Conservation (phyloP, 495 filamentous ascomycete species). For the Penicillium salamii region DNA sequence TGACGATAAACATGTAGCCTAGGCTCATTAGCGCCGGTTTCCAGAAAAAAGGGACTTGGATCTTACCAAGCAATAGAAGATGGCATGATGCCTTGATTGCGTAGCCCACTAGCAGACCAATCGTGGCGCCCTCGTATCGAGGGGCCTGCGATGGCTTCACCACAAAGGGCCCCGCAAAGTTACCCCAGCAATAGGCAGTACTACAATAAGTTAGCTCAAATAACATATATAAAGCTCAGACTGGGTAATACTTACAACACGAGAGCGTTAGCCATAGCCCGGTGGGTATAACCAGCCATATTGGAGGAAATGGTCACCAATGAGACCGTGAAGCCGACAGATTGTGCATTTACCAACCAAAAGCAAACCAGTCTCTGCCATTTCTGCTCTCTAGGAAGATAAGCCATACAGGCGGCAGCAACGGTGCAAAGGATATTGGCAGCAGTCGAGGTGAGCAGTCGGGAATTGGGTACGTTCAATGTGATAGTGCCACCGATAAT, state of each 20-base stretch:
- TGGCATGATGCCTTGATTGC: constrained; percentile 5
- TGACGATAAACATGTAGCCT: constrained; percentile 6
- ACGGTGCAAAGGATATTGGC: constrained; percentile 8
- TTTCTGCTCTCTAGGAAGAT: constrained; percentile 1
- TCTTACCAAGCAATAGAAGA: background rate
- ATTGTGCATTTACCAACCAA: constrained; percentile 8
- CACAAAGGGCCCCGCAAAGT: constrained; percentile 8
- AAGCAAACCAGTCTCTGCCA: constrained; percentile 7
- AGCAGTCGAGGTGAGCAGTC: constrained; percentile 5
- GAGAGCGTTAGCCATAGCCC: constrained; percentile 14
- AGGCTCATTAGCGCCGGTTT: background rate
- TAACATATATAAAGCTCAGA: background rate
- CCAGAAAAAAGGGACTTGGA: background rate
- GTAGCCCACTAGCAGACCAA: constrained; percentile 7
- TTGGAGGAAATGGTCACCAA: constrained; percentile 13
- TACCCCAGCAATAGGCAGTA: constrained; percentile 10
- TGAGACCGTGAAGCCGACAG: constrained; percentile 7
- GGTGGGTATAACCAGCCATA: constrained; percentile 17
- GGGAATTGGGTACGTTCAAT: constrained; percentile 3
- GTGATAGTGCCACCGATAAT: constrained; percentile 8
- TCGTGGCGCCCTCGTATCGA: constrained; percentile 4
- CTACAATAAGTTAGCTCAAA: background rate
- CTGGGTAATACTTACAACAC: constrained; percentile 6
- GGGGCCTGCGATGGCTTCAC: constrained; percentile 4
- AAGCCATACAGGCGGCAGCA: constrained; percentile 7